Evolutionary conservation across 129 eudicot genomes (phyloP), one percentile per base, ranked within the genome.

Genomic region (Helichrysum umbraculigerum): DNA sequence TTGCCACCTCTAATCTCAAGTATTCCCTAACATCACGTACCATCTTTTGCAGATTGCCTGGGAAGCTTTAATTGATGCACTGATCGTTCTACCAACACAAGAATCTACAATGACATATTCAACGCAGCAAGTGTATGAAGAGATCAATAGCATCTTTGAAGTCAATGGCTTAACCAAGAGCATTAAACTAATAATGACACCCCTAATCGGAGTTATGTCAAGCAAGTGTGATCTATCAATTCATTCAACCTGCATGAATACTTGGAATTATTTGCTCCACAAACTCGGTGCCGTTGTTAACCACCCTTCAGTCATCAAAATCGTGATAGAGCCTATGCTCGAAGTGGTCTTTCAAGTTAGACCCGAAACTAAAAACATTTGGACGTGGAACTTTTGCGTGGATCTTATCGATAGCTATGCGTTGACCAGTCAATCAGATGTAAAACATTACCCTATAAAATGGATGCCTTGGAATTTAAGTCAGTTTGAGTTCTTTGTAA

Each of bases 211-310:
- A 77, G 83, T 90, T 71, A 83, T 93, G 77, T 85, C 96, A 74
- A 83, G 85, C 78, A 90, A 87, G 78, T 85, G 88, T 37, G 92
- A 87, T 74, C 63, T 76, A 56, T 85, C 96, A 11, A 89, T 93
- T 76, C 89, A 84, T 80, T 79, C 78, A 58, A 85, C 91, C 65
- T 88, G 96, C 83, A 78, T 93, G 73, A 90, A 82, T 60, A 90
- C 97, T 5, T 93, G 98, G 98, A 88, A 85, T 72, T 88, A 93
- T 83, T 81, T 90, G n/a, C 91, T 93, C 16, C 92, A 93, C 69
- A 93, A 88, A 84, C 96, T 93, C 39, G 88, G 81, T 54, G 76
- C 44, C 70, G 78, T 50, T 15, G 82, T 87, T 19, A 83, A 80
- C 78, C 79, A 83, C 72, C 80, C 89, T 68, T 73, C 80, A 19